Evolutionary conservation across 345 rosid species (phyloP).

Genomic region (Citrus sp.): DNA sequence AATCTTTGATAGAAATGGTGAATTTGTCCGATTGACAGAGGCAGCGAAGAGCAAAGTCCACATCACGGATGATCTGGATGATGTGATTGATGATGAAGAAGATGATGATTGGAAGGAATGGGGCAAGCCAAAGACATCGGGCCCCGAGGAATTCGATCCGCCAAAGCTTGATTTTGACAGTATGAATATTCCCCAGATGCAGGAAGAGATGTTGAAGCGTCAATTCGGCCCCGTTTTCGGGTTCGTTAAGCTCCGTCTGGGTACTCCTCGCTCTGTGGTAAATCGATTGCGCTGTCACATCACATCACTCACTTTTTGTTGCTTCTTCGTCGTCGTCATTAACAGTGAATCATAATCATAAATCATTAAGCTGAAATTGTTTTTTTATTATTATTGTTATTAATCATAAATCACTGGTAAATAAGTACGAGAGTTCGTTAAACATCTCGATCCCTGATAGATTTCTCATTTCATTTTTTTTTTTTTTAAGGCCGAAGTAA

Average conservation of each 20-base stretch:
- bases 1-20: constrained; percentile 16
- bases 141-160: constrained; percentile 42
- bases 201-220: constrained; percentile 58
- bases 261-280: constrained; percentile 63
- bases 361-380: no score
- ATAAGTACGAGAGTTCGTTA: no score
- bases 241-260: constrained; percentile 84
- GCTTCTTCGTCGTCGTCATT: not conserved
- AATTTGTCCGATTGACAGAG: constrained; percentile 28
- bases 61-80: constrained; percentile 82
- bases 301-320: no score
- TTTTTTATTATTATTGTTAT: no score
- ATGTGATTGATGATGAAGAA: constrained; percentile 84
- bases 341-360: no score
- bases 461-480: no score
- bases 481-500: constrained; percentile 53
- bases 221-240: constrained; percentile 66
- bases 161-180: constrained; percentile 63
- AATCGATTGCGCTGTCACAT: not conserved
- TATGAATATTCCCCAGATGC: constrained; percentile 58
- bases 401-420: no score
- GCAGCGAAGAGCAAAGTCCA: constrained; percentile 64
- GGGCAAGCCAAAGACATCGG: constrained; percentile 51
- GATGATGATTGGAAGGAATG: constrained; percentile 91
- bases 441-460: no score